Conservation (phyloP, 495 filamentous ascomycete genomes). For the Cairneyella variabilis region DNA sequence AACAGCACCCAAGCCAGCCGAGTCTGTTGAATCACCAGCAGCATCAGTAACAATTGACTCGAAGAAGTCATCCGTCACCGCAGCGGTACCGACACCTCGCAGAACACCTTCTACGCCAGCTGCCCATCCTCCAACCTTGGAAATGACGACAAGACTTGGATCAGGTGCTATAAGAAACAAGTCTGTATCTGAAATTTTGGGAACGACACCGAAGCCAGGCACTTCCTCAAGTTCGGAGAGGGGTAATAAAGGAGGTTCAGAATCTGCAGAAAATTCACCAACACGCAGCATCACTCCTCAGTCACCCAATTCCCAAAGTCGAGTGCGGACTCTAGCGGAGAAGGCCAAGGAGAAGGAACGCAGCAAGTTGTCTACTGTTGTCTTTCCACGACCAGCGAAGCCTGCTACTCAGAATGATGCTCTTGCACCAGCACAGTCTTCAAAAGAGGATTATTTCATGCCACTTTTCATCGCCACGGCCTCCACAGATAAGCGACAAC, state of each 20-base stretch:
- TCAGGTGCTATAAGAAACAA: conserved; percentile 68
- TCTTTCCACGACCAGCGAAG: conserved; percentile 59
- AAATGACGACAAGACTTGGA: conserved; percentile 61
- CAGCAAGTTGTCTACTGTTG: conserved; percentile 70
- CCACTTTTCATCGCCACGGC: conserved; percentile 71
- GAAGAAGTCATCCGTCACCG: conserved; percentile 25
- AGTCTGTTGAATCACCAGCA: conserved; percentile 9
- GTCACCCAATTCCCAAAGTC: conserved; percentile 36
- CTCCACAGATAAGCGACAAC: conserved; percentile 54
- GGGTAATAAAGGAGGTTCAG: conserved; percentile 31
- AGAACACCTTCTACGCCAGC: conserved; percentile 21
- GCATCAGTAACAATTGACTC: conserved; percentile 3
- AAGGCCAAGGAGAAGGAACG: conserved; percentile 60
- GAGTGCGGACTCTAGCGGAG: conserved; percentile 48
- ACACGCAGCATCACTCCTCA: conserved; percentile 33
- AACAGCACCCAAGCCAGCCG: conserved; percentile 17
- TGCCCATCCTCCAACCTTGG: conserved; percentile 33
- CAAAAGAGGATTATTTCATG: conserved; percentile 67
- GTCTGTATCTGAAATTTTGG: conserved; percentile 69
- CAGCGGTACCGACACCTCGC: conserved; percentile 11
- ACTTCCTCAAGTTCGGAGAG: conserved; percentile 18
- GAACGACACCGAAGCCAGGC: conserved; percentile 51
- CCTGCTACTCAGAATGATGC: conserved; percentile 30
- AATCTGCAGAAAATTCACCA: conserved; percentile 29
- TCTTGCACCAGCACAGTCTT: conserved; percentile 26